Evolutionary conservation across 1,284 basidiomycete genomes (phyloP), one percentile per base, ranked within the genome.

Genomic region (Microbotryum violaceum): DNA sequence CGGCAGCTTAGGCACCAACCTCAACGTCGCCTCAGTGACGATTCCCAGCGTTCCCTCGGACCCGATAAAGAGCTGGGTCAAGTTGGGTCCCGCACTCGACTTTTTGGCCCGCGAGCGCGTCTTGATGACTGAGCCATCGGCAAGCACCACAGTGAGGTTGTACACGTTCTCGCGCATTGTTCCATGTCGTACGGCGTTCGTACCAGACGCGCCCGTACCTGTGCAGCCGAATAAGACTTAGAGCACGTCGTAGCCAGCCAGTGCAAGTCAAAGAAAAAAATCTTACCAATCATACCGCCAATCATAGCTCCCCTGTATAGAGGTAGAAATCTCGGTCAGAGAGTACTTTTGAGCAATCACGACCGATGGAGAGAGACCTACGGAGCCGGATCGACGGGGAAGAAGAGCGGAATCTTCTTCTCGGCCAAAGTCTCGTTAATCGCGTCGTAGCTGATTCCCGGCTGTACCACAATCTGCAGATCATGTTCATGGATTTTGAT

Each of bases 11-110:
- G 91, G 91, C 0, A 89, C 82, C 7, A 96, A 80, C 7, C 88
- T 80, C 55, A 94, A 78, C 0, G 91, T 93, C 1, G 86, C 88
- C 80, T 96, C 92, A 0, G 90, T 93, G 42, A 97, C 82, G 58
- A 97, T 89, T 0, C 93, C 93, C 27, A 97, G 77, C 0, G 92
- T 97, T 1, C 93, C 93, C 74, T 97, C 93, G 0, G 91, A 89
- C 21, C 93, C 92, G 57, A 96, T 88, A 77, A 97, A 97, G 20
- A 97, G 76, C 70, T 93, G 91, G 1, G 91, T 93, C 1, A 84
- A 79, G 71, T 97, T 92, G 58, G 90, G 92, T 2, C 93, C 93
- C 0, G 91, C 91, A 0, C 89, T 86, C 0, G 89, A 93, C 74
- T 97, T 97, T 53, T 70, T 71, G 0, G 93, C 87, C 45, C 89